Percentiles rank a stretch among this genome's conserved stretches.
These are phyloP conservation scores for Teunomyces cretensis DNA, from an alignment of 805 yeast species.

Conservation along the genomic window DNA sequence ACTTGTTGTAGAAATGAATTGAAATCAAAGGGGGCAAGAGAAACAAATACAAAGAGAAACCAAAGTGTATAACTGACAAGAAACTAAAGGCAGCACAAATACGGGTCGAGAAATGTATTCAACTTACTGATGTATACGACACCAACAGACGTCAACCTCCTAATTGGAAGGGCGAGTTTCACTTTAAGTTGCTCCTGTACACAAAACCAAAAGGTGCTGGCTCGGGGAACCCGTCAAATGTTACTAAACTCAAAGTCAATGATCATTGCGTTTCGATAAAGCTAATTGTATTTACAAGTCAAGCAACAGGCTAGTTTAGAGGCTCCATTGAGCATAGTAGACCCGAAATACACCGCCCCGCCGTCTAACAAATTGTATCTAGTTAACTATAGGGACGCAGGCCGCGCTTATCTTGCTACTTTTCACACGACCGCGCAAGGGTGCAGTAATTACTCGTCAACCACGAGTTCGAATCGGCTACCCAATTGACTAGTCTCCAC, in stretches of 20 bases:
- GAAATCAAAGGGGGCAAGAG: neutral
- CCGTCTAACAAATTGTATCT: too few species aligned
- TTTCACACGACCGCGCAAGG: conserved; percentile 3
- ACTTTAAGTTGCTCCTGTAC: neutral
- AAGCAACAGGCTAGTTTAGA: too few species aligned
- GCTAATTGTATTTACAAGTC: too few species aligned
- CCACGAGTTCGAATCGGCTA: neutral
- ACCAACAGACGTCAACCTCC: too few species aligned
- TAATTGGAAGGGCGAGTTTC: neutral
- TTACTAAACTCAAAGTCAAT: neutral
- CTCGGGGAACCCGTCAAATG: neutral
- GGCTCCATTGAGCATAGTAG: too few species aligned
- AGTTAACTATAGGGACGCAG: neutral
- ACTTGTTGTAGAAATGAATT: neutral
- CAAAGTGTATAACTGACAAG: neutral
- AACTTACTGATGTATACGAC: too few species aligned
- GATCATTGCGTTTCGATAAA: neutral
- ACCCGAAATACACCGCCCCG: too few species aligned
- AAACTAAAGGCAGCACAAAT: too few species aligned
- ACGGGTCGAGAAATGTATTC: too few species aligned
- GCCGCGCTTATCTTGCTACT: neutral
- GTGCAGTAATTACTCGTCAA: neutral
- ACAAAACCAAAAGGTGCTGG: neutral
- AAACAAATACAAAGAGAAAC: neutral
- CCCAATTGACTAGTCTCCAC: neutral